Conservation (phyloP, 163 green algal species). For the Prototheca cutis region DNA sequence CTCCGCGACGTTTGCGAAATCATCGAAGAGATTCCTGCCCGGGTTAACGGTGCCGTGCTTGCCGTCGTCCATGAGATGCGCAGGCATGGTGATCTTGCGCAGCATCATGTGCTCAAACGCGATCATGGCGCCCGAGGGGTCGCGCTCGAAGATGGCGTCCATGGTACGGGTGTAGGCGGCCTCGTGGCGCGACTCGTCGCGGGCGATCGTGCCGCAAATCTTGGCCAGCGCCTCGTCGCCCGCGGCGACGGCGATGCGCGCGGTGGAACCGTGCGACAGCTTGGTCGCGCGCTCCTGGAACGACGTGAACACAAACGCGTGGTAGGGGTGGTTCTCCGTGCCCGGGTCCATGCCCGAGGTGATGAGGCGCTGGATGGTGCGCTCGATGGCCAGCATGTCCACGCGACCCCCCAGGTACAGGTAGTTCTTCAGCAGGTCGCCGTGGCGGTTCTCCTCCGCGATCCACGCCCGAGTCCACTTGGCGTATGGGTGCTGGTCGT, state of each 20-base stretch:
- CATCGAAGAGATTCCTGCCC: conserved; percentile 77
- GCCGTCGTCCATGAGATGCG: conserved; percentile 88
- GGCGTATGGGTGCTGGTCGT: conserved; percentile 45
- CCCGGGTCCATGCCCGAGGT: conserved; percentile 93
- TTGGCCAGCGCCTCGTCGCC: conserved; percentile 80
- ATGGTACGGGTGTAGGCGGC: conserved; percentile 80
- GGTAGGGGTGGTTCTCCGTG: conserved; percentile 98
- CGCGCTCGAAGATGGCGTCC: conserved; percentile 65
- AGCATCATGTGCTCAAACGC: conserved; percentile 97
- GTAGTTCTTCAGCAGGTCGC: conserved; percentile 92
- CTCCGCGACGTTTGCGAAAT: conserved; percentile 85
- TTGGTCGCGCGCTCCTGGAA: conserved; percentile 98
- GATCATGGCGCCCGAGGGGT: conserved; percentile 76
- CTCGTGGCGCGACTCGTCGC: conserved; percentile 90
- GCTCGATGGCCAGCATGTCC: conserved; percentile 85
- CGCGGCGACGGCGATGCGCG: conserved; percentile 64
- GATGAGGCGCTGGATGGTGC: conserved; percentile 97
- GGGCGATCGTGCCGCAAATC: conserved; percentile 81
- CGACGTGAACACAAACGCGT: conserved; percentile 96
- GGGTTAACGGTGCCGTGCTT: conserved; percentile 49
- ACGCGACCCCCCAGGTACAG: conserved; percentile 70
- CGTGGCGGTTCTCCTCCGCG: conserved; percentile 96
- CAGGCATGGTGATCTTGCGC: conserved; percentile 98
- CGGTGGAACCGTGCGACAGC: conserved; percentile 92
- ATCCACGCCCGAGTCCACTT: conserved; percentile 80